Percentiles rank a stretch among this genome's conserved stretches.
Evolutionary conservation across 805 yeast genomes (phyloP).

Genomic region (Saccharomycopsis oosterbeekiorum): DNA sequence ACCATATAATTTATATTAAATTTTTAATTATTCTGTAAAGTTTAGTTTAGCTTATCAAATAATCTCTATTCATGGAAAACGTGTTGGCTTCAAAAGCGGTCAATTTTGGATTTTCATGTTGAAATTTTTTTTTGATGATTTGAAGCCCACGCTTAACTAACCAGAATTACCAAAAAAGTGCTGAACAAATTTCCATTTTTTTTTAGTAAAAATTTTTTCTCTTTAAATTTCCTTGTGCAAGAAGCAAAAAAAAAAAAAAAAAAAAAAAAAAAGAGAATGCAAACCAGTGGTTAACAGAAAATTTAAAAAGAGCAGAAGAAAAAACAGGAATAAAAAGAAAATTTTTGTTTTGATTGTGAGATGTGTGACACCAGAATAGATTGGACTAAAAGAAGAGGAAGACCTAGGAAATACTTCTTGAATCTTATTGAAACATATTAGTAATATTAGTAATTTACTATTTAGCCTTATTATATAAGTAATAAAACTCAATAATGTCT

Average conservation of each 20-base stretch:
- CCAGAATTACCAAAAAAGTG: too few species aligned
- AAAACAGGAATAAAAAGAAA: background rate
- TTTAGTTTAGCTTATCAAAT: too few species aligned
- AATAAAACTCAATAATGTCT: constrained; percentile 42
- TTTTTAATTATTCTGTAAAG: too few species aligned
- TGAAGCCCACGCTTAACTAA: too few species aligned
- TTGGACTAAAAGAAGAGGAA: background rate
- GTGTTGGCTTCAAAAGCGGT: background rate
- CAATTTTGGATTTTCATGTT: background rate
- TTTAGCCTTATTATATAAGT: background rate
- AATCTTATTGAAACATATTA: too few species aligned
- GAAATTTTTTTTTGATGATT: background rate
- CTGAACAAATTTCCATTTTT: too few species aligned
- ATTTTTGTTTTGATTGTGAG: too few species aligned
- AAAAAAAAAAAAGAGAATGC: background rate
- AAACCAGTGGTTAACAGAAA: background rate
- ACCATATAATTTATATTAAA: too few species aligned
- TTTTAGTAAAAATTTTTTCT: too few species aligned
- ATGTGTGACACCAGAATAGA: too few species aligned
- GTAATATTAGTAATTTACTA: background rate
- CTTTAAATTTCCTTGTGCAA: too few species aligned
- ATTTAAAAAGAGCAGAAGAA: background rate
- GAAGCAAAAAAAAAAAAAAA: background rate
- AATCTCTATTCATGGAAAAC: background rate
- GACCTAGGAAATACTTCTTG: background rate